Conservation (phyloP, 768 basidiomycete species). For the Baorangia bicolor region DNA sequence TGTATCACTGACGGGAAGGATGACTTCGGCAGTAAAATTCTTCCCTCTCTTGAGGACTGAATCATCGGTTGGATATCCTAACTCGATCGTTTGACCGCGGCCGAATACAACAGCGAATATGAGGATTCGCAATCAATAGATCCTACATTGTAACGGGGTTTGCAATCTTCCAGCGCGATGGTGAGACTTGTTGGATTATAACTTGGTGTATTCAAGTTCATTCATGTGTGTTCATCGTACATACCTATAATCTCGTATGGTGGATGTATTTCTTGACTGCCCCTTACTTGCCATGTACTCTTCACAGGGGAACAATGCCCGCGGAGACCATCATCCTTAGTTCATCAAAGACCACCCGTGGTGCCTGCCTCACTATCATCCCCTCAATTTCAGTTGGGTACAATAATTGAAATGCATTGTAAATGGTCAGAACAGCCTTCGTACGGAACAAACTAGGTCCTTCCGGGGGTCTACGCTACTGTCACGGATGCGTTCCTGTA, state of each 20-base stretch:
- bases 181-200: not conserved
- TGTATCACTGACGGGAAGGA: not conserved
- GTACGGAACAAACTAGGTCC: not conserved
- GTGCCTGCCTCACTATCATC: not conserved
- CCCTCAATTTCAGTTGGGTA: not conserved
- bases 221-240: not conserved
- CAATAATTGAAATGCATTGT: not conserved
- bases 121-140: not conserved
- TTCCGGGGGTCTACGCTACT: not conserved
- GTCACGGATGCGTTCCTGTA: slow-evolving; percentile 19
- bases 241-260: not conserved
- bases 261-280: not conserved
- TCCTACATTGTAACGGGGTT: not conserved
- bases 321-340: too few relatives aligned
- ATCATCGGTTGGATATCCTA: not conserved
- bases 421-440: not conserved
- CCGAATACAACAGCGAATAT: not conserved
- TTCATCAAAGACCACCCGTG: not conserved
- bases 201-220: too few relatives aligned
- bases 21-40: not conserved
- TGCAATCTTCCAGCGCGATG: not conserved
- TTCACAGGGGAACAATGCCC: not conserved
- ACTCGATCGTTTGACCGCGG: not conserved
- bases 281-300: not conserved
- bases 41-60: not conserved